phyloP scores from a whole-genome alignment of 805 yeast genomes.

The Wickerhamomyces bisporus region DNA sequence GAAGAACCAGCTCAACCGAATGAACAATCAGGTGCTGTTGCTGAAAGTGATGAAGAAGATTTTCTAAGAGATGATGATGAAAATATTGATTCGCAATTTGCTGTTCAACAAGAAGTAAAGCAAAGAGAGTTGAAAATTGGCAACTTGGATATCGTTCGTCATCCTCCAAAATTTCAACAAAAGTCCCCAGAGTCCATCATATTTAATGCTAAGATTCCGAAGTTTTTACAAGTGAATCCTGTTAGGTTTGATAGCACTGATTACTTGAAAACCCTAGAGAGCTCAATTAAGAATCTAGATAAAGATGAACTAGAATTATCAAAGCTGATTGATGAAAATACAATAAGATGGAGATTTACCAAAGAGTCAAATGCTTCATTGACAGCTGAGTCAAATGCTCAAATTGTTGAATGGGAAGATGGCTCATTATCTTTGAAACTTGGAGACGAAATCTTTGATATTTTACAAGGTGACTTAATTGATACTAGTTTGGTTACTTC shows the following conservation, averaged over 20 bases:
- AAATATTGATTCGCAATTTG: constrained; percentile 15
- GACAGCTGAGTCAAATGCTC: constrained; percentile 82
- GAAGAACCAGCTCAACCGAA: constrained; percentile 12
- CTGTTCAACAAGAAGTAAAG: constrained; percentile 8
- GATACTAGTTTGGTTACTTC: constrained; percentile 71
- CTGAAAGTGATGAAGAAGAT: constrained; percentile 24
- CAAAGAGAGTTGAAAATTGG: constrained; percentile 30
- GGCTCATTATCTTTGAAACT: constrained; percentile 82
- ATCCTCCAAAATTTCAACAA: constrained; percentile 27
- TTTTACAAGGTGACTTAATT: constrained; percentile 54
- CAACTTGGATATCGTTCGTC: constrained; percentile 43
- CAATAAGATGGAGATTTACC: constrained; percentile 92
- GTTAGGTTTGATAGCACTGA: constrained; percentile 78
- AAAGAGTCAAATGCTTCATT: constrained; percentile 50
- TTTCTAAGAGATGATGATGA: constrained; percentile 30
- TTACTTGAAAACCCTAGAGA: constrained; percentile 48
- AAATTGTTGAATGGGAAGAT: constrained; percentile 91
- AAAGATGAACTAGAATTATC: constrained; percentile 54
- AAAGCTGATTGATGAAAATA: constrained; percentile 69
- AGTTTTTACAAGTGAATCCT: constrained; percentile 77
- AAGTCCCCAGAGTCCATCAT: constrained; percentile 28
- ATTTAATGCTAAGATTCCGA: constrained; percentile 65
- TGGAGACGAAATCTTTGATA: constrained; percentile 85
- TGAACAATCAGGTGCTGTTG: constrained; percentile 11
- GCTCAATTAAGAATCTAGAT: constrained; percentile 34